These are phyloP conservation scores for Sugiyamaella sp. DNA, from an alignment of 1,139 yeast species.

Conservation along the genomic window DNA sequence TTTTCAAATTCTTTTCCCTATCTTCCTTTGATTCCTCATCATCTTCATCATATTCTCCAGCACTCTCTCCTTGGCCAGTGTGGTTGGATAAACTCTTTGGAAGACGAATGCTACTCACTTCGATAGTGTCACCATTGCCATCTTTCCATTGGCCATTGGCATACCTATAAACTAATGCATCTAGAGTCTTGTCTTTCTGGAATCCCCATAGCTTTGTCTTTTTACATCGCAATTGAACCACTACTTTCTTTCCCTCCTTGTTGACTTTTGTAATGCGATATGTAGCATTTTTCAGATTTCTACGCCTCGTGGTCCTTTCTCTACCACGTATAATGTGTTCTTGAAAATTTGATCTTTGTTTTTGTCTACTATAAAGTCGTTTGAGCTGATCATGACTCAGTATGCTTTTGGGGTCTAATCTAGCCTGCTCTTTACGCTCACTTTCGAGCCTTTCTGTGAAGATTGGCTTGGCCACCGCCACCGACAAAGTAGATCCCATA, in stretches of 20 bases:
- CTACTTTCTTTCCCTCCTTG: slow-evolving; percentile 49
- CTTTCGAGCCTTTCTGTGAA: slow-evolving; percentile 51
- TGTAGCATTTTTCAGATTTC: slow-evolving; percentile 57
- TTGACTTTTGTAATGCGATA: slow-evolving; percentile 68
- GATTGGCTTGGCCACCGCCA: slow-evolving; percentile 54
- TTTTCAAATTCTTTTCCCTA: slow-evolving; percentile 31
- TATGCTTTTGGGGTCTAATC: slow-evolving; percentile 40
- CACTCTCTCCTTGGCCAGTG: slow-evolving; percentile 37
- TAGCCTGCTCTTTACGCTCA: slow-evolving; percentile 44
- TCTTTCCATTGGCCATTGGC: slow-evolving; percentile 77
- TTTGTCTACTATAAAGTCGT: slow-evolving; percentile 38
- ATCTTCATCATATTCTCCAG: slow-evolving; percentile 28
- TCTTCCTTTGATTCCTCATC: slow-evolving; percentile 33
- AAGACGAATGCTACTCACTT: slow-evolving; percentile 41
- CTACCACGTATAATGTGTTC: slow-evolving; percentile 65
- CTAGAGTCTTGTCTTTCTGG: slow-evolving; percentile 62
- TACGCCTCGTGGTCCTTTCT: slow-evolving; percentile 57
- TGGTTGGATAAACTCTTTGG: slow-evolving; percentile 31
- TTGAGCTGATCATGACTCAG: slow-evolving; percentile 50
- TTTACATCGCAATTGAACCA: slow-evolving; percentile 51
- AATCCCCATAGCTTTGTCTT: slow-evolving; percentile 91
- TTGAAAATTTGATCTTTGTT: slow-evolving; percentile 45
- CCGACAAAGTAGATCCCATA: slow-evolving; percentile 68
- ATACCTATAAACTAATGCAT: slow-evolving; percentile 66
- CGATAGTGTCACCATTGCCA: slow-evolving; percentile 79